Base-by-base conservation (phyloP, 306 rosid genomes). In the Argentina anserina region DNA sequence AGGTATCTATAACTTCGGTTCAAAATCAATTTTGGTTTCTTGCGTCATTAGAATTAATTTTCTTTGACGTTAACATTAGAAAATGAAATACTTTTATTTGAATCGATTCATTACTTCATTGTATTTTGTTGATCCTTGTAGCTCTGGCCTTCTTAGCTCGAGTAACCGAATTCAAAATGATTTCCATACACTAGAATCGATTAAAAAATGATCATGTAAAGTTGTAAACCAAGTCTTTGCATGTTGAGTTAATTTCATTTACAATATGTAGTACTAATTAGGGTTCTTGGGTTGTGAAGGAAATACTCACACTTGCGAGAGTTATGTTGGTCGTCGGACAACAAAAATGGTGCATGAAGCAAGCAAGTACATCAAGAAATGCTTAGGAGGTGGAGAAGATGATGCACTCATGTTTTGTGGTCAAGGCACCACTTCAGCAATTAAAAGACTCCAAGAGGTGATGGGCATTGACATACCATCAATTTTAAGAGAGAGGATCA, bases 361-460 rank as follows among this genome's bases (percentile, higher is more conserved):
- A 26, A 42, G 40, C 0, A 47, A 68, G 26, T 93, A 87, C 81
- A 79, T 90, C 21, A 93, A 90, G 71, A 85, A 71, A 67, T 84
- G 96, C 76, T 86, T 93, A 70, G 96, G 96, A 23, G 88, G 92
- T 29, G 78, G 87, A 34, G 56, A 84, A 60, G 85, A 86, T 0
- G 92, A 89, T 40, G 93, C 84, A 39, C 68, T 90, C 34, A 61
- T 93, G 0, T 80, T 89, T n/a, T 90, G 96, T 67, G 98, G 98
- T 6, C 84, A 92, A 0, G 98, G 98, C 76, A 68, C 93, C 2
- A 93, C 97, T 0, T 79, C 93, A 17, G 97, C 97, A 37, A 86
- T 93, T 1, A 93, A 89, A 81, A 83, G 90, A 77, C 88, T 93
- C 6, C 97, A 93, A 87, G 93, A 93, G 65, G 96, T 87, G 0